These are phyloP conservation scores for Rhodomyrtus tomentosa DNA, from an alignment of 345 rosid species.

Conservation along the genomic window DNA sequence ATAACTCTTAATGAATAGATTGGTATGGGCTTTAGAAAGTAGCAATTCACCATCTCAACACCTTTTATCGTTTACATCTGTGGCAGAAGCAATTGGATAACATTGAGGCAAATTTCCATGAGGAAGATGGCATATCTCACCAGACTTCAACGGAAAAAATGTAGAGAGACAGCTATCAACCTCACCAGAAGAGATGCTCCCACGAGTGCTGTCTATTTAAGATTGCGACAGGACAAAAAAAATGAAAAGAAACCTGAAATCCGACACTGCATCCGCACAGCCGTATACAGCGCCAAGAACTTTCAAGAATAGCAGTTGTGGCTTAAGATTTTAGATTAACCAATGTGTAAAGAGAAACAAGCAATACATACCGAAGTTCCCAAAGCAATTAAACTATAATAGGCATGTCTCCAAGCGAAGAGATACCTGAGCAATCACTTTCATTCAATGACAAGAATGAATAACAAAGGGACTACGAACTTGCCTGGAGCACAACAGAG, in stretches of 20 bases:
- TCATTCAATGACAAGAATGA: not conserved
- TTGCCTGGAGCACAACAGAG: slow-evolving; percentile 92
- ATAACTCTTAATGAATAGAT: not conserved
- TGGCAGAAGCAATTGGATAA: not conserved
- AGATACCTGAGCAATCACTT: not conserved
- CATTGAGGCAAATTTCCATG: not conserved
- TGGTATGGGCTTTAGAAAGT: not conserved
- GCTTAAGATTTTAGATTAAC: not conserved
- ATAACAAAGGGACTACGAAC: slow-evolving; percentile 1
- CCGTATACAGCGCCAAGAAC: not conserved
- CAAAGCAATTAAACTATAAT: not conserved
- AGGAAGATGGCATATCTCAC: not conserved
- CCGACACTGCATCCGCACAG: not conserved
- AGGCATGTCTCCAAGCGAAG: not conserved
- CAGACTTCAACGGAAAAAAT: not conserved
- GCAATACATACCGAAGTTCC: not conserved
- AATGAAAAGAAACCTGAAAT: not conserved
- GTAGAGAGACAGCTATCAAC: not conserved
- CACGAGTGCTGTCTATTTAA: not conserved
- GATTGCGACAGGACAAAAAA: not conserved
- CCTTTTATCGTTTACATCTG: not conserved
- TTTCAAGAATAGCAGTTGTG: not conserved
- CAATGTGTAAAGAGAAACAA: not conserved
- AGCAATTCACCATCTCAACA: not conserved
- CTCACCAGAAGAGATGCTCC: not conserved